These are phyloP conservation scores for Davidsoniella neocaledoniae DNA, from an alignment of 2,329 filamentous ascomycete genomes.

Conservation along the genomic window DNA sequence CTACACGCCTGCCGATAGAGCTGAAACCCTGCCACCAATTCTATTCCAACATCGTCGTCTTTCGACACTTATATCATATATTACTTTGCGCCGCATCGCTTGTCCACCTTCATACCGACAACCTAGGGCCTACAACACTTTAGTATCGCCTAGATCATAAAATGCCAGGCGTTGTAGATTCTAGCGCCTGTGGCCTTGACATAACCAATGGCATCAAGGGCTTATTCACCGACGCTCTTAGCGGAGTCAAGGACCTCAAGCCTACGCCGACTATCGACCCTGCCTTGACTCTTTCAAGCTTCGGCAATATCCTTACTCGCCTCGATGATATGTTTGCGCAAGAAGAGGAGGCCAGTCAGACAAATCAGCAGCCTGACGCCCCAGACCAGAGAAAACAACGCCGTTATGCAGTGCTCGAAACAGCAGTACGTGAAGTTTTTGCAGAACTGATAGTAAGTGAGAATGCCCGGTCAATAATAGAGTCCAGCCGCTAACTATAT, in stretches of 20 bases:
- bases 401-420: slow-evolving; percentile 61
- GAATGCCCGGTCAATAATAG: slow-evolving; percentile 5
- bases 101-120: too few species aligned
- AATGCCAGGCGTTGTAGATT: not conserved
- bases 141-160: too few species aligned
- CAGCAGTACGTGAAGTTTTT: slow-evolving; percentile 66
- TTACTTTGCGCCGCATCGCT: too few species aligned
- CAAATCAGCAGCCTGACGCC: slow-evolving; percentile 18
- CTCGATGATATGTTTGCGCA: slow-evolving; percentile 25
- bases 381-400: slow-evolving; percentile 24
- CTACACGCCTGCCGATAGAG: too few species aligned
- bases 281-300: slow-evolving; percentile 53
- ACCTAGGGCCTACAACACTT: too few species aligned
- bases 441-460: slow-evolving; percentile 56
- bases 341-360: slow-evolving; percentile 15
- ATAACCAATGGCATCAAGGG: not conserved
- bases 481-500: not conserved
- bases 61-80: too few species aligned
- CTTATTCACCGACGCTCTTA: slow-evolving; percentile 36
- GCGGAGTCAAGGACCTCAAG: slow-evolving; percentile 42
- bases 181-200: too few species aligned
- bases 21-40: too few species aligned
- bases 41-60: too few species aligned
- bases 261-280: slow-evolving; percentile 49
- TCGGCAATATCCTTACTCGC: slow-evolving; percentile 31